phyloP scores from a whole-genome alignment of 371 early-diverging fungal species.

The Homolaphlyctis polyrhiza region DNA sequence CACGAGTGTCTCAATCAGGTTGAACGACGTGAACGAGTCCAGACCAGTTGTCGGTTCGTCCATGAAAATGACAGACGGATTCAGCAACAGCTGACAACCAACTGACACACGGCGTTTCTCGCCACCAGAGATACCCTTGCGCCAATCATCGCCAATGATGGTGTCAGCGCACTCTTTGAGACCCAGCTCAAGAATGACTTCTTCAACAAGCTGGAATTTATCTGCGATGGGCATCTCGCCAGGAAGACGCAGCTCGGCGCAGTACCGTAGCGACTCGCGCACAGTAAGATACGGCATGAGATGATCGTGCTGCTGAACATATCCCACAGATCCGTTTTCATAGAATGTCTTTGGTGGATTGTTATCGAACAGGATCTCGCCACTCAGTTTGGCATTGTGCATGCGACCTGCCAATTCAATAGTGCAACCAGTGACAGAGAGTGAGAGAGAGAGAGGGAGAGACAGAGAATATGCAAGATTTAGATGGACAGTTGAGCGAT shows the following conservation, averaged over 20 bases:
- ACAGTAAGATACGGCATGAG: conserved; percentile 39
- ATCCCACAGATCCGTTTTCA: conserved; percentile 24
- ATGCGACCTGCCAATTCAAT: conserved; percentile 1
- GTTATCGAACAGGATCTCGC: conserved; percentile 12
- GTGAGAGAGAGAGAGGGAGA: no score
- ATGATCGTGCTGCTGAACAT: conserved; percentile 37
- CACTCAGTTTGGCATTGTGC: conserved; percentile 4
- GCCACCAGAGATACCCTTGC: conserved; percentile 63
- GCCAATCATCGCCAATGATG: conserved; percentile 82
- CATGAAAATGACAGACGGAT: conserved; percentile 83
- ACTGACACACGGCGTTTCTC: conserved; percentile 40
- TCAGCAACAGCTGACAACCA: conserved; percentile 75
- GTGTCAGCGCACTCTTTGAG: conserved; percentile 74
- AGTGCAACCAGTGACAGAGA: no score
- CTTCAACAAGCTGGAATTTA: conserved; percentile 52
- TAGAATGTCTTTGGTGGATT: conserved; percentile 8
- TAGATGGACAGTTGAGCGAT: neutral
- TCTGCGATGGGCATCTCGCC: conserved; percentile 42
- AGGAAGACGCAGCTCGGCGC: conserved; percentile 72
- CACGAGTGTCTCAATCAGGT: conserved; percentile 53
- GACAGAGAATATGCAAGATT: no score
- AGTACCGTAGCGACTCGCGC: conserved; percentile 66
- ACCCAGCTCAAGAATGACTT: conserved; percentile 71
- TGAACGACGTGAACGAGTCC: conserved; percentile 69
- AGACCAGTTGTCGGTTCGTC: conserved; percentile 91